A percentile compares a stretch with the other conserved stretches of the same genome.
phyloP scores from a whole-genome alignment of 352 stramenopile genomes.

The Pythium oligandrum region DNA sequence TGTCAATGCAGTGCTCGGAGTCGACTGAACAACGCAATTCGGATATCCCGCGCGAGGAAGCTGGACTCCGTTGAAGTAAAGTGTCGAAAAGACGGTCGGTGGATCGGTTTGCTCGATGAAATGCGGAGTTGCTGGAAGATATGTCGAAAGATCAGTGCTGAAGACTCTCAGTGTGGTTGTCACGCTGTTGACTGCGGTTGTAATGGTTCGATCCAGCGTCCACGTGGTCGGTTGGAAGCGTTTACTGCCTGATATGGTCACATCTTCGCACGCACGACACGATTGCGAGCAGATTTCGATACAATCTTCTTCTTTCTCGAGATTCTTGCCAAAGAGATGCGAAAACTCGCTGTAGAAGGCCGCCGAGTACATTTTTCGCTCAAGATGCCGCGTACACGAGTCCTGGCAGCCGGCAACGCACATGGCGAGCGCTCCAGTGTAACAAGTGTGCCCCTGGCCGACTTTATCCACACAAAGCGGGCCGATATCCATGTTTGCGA shows the following conservation, averaged over 20 bases:
- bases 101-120: slow-evolving; percentile 10
- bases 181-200: not conserved
- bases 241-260: slow-evolving; percentile 45
- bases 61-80: slow-evolving; percentile 45
- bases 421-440: slow-evolving; percentile 29
- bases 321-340: slow-evolving; percentile 68
- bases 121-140: slow-evolving; percentile 21
- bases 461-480: slow-evolving; percentile 62
- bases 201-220: slow-evolving; percentile 34
- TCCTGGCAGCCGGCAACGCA: slow-evolving; percentile 61
- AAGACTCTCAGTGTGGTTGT: slow-evolving; percentile 30
- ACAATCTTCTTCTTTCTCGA: slow-evolving; percentile 67
- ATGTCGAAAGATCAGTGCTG: slow-evolving; percentile 35
- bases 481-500: slow-evolving; percentile 28
- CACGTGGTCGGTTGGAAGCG: slow-evolving; percentile 32
- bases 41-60: slow-evolving; percentile 55
- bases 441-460: slow-evolving; percentile 56
- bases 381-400: slow-evolving; percentile 39
- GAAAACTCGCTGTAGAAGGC: slow-evolving; percentile 41
- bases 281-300: slow-evolving; percentile 52
- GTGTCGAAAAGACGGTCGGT: slow-evolving; percentile 33
- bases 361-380: slow-evolving; percentile 36
- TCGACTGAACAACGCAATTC: slow-evolving; percentile 28
- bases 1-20: slow-evolving; percentile 3
- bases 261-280: slow-evolving; percentile 61